Evolutionary conservation across 352 stramenopile species (phyloP), one percentile per base, ranked within the genome.

Genomic region (Phytophthora syringae): DNA sequence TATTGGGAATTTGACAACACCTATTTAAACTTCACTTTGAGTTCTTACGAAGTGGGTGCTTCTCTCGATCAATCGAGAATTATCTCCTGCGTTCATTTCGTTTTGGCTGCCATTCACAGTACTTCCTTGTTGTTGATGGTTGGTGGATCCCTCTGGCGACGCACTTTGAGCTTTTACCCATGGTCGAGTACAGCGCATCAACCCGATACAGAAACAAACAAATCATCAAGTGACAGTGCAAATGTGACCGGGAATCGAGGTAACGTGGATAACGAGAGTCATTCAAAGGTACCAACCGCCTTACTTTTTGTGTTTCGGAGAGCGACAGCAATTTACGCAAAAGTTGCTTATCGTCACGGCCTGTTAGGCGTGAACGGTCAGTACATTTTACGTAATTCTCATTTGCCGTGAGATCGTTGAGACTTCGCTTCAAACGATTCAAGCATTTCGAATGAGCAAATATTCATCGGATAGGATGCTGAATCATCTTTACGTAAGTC

Each of bases 401-500:
- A 36, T 57, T 34, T 51, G 43, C 22, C 66, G 66, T 1, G 66
- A 74, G 39, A 16, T 74, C 6, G 7, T 58, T 7, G 53, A 74
- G 28, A 58, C 53, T 11, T 22, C 52, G 11, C 47, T 70, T 37
- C 67, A 74, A 39, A 51, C 43, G 3, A 13, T 57, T 1, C 66
- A 74, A 16, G 60, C 49, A 2, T 60, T 42, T 20, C 36, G 36
- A 21, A 42, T 42, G 36, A 42, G 36, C 36, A 42, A 42, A 15
- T 42, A 42, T 21, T 39, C 27, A 9, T 32, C 27, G 9, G 27
- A 32, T 32, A 32, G 27, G 5, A 32, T 45, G 49, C 52, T 79
- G 28, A 70, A 79, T 34, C 48, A 52, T 2, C 52, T 76, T 15
- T 72, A 65, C 24, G 66, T 70, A 15, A 9, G 39, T 3, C n/a